Percentiles rank a stretch among this genome's conserved stretches.
Conservation (phyloP, 805 yeast genomes). For the Zygosaccharomyces rouxii region DNA sequence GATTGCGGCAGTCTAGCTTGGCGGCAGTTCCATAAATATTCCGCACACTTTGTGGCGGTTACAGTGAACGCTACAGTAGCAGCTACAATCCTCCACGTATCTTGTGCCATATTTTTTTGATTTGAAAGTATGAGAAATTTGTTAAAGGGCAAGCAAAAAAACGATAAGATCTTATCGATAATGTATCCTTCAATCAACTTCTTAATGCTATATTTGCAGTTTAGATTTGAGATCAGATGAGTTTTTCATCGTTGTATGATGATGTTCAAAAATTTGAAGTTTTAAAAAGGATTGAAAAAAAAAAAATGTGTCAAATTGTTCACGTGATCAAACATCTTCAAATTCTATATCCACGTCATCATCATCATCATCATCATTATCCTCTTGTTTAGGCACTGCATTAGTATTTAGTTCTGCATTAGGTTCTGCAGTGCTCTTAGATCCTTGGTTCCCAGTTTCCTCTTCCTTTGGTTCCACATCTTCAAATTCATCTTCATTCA, state of each 20-base stretch:
- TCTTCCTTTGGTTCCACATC: conserved; percentile 14
- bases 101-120: conserved; percentile 3
- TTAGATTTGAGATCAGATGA: neutral
- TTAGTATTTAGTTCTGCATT: neutral
- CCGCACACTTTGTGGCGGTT: conserved; percentile 31
- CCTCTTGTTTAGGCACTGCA: neutral
- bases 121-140: too few species aligned
- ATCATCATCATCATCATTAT: conserved; percentile 23
- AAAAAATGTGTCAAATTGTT: neutral
- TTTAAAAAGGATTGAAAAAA: neutral
- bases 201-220: neutral
- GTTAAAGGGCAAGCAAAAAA: too few species aligned
- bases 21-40: conserved; percentile 26
- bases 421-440: neutral
- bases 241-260: neutral
- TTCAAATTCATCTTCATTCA: conserved; percentile 23
- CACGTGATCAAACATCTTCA: conserved; percentile 30
- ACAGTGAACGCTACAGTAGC: conserved; percentile 34
- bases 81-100: conserved; percentile 29
- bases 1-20: conserved; percentile 1
- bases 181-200: neutral
- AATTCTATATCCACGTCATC: conserved; percentile 36
- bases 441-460: conserved; percentile 6
- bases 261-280: neutral
- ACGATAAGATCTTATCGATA: too few species aligned